phyloP scores from a whole-genome alignment of 2,329 filamentous ascomycete species.

The Xylariaceae sp. region DNA sequence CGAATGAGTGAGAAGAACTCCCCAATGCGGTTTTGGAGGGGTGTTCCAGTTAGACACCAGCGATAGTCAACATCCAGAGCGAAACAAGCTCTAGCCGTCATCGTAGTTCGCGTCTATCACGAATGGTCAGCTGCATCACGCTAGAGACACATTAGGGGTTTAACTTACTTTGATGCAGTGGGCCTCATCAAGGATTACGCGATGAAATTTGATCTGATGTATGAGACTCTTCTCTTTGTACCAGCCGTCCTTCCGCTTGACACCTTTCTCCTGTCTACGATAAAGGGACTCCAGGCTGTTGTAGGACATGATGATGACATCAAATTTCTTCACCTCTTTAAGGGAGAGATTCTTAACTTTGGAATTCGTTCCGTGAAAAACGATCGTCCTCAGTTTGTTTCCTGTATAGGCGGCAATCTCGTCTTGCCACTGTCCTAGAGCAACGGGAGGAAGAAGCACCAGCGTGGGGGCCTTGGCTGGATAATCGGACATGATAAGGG shows the following conservation, averaged over 20 bases:
- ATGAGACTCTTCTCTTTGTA: conserved; percentile 82
- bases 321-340: conserved; percentile 78
- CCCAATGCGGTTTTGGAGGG: conserved; percentile 94
- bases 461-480: conserved; percentile 82
- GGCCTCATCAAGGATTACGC: conserved; percentile 91
- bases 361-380: conserved; percentile 86
- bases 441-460: conserved; percentile 90
- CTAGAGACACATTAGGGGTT: neutral
- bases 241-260: conserved; percentile 77
- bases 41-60: conserved; percentile 95
- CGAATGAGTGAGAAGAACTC: conserved; percentile 95
- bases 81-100: conserved; percentile 94
- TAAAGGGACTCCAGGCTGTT: conserved; percentile 89
- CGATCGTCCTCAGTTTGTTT: conserved; percentile 85
- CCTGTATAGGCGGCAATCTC: conserved; percentile 84
- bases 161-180: conserved; percentile 81
- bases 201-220: conserved; percentile 85
- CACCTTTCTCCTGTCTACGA: conserved; percentile 90
- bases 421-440: conserved; percentile 91
- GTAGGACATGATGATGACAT: conserved; percentile 98
- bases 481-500: conserved; percentile 96
- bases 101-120: conserved; percentile 74
- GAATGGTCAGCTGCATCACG: conserved; percentile 23
- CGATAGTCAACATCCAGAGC: conserved; percentile 86
- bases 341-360: conserved; percentile 79